Evolutionary conservation across 2,329 filamentous ascomycete species (phyloP).

Genomic region (Cladorrhinum sp.): DNA sequence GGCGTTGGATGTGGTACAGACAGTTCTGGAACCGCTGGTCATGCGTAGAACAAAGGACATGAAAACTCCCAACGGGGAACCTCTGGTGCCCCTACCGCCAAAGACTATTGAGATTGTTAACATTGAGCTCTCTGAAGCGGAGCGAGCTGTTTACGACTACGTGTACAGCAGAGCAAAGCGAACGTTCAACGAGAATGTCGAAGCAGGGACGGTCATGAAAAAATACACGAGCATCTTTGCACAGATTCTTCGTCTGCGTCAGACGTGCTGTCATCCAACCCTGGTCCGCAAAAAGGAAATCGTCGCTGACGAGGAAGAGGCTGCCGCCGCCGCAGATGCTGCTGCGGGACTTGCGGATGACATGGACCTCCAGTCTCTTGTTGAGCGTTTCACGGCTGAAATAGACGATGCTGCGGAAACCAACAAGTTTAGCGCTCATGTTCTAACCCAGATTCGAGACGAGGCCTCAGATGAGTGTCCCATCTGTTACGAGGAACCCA

Average conservation of each 20-base stretch:
- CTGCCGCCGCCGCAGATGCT: conserved; percentile 72
- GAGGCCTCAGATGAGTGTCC: conserved; percentile 89
- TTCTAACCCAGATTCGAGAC: conserved; percentile 84
- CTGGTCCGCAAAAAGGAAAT: conserved; percentile 82
- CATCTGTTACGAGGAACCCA: conserved; percentile 91
- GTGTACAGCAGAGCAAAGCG: conserved; percentile 80
- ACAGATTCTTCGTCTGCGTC: conserved; percentile 86
- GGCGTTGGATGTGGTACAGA: conserved; percentile 94
- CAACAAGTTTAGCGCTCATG: conserved; percentile 78
- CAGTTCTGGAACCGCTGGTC: conserved; percentile 91
- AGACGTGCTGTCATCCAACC: conserved; percentile 90
- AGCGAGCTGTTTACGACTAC: conserved; percentile 88
- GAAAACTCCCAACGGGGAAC: conserved; percentile 80
- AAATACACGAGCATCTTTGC: conserved; percentile 97
- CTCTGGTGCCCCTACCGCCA: conserved; percentile 75
- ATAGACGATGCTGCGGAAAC: conserved; percentile 61
- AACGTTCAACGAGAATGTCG: conserved; percentile 80
- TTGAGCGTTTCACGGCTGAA: conserved; percentile 75
- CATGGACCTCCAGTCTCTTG: conserved; percentile 87
- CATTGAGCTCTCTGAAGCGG: conserved; percentile 78
- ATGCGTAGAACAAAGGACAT: conserved; percentile 95
- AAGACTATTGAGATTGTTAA: conserved; percentile 82
- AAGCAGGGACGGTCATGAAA: conserved; percentile 89
- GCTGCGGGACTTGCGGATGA: conserved; percentile 83
- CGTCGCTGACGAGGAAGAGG: conserved; percentile 84